phyloP scores from a whole-genome alignment of 352 stramenopile genomes.

The Phytophthora palmivora region DNA sequence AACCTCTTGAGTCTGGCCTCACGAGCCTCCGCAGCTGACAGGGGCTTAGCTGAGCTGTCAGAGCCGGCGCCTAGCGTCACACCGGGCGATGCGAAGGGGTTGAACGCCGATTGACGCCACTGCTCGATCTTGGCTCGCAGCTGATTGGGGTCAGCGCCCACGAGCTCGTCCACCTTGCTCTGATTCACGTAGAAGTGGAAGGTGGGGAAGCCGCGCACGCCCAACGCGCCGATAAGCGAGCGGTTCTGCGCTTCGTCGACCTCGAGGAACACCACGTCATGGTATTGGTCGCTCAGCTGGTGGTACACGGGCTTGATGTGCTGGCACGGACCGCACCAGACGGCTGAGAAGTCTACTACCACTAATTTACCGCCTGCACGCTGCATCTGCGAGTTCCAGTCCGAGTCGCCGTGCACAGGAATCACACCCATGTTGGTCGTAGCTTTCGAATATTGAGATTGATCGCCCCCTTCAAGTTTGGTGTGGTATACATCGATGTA shows the following conservation, averaged over 20 bases:
- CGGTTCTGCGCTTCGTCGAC: slow-evolving; percentile 87
- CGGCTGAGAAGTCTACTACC: slow-evolving; percentile 90
- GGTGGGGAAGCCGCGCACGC: slow-evolving; percentile 88
- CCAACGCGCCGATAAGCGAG: slow-evolving; percentile 79
- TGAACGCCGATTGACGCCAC: slow-evolving; percentile 86
- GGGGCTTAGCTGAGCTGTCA: slow-evolving; percentile 24
- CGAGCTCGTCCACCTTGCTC: slow-evolving; percentile 88
- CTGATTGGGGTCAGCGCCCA: slow-evolving; percentile 84
- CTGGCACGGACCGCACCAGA: slow-evolving; percentile 88
- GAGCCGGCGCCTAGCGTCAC: slow-evolving; percentile 61
- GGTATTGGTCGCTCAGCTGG: slow-evolving; percentile 81
- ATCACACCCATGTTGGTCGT: too few relatives aligned
- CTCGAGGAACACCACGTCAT: slow-evolving; percentile 90
- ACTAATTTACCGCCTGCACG: slow-evolving; percentile 84
- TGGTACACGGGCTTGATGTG: slow-evolving; percentile 89
- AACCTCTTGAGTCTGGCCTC: slow-evolving; percentile 85
- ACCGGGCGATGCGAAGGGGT: slow-evolving; percentile 83
- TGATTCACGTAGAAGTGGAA: slow-evolving; percentile 93
- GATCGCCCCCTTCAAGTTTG: too few relatives aligned
- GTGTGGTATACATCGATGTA: too few relatives aligned
- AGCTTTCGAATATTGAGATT: too few relatives aligned
- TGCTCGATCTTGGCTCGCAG: slow-evolving; percentile 90
- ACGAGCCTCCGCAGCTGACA: slow-evolving; percentile 63
- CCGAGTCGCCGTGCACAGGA: slow-evolving; percentile 38
- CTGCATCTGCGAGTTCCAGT: slow-evolving; percentile 85